A percentile compares a stretch with the other conserved stretches of the same genome.
Evolutionary conservation across 106 monocot genomes (phyloP).

Genomic region (Platanthera zijinensis): DNA sequence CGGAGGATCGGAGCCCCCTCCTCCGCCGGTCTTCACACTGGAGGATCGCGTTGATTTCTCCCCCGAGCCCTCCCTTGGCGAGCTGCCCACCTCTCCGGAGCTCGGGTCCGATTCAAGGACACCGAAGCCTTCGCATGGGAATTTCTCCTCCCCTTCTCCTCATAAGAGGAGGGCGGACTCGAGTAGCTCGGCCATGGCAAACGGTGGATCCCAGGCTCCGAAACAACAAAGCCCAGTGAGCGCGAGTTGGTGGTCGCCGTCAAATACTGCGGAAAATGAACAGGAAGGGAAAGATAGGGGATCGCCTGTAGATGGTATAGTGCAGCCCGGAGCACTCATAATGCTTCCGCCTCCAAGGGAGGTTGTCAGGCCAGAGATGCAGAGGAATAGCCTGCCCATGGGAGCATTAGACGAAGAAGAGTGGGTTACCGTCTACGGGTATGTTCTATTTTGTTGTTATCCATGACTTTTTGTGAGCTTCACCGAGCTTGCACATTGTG

Average conservation of each 20-base stretch:
- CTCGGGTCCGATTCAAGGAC: slow-evolving; percentile 8
- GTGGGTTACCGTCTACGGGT: slow-evolving; percentile 98
- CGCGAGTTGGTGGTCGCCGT: slow-evolving; percentile 46
- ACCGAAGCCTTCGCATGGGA: slow-evolving; percentile 10
- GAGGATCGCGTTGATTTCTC: slow-evolving; percentile 74
- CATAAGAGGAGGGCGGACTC: slow-evolving; percentile 15
- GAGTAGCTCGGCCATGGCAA: not conserved
- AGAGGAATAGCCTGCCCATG: slow-evolving; percentile 19
- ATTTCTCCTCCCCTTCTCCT: slow-evolving; percentile 30
- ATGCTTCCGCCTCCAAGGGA: slow-evolving; percentile 63
- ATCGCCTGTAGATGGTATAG: slow-evolving; percentile 67
- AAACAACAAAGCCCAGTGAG: slow-evolving; percentile 14
- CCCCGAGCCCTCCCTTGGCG: slow-evolving; percentile 36
- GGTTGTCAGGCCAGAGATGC: slow-evolving; percentile 73
- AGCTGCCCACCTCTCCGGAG: slow-evolving; percentile 16
- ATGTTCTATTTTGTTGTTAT: slow-evolving; percentile 1
- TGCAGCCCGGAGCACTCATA: slow-evolving; percentile 38
- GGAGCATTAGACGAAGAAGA: slow-evolving; percentile 70
- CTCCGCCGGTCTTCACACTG: slow-evolving; percentile 79
- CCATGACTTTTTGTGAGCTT: not conserved
- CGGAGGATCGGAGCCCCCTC: slow-evolving; percentile 30
- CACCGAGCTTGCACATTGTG: too few species aligned
- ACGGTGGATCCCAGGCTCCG: slow-evolving; percentile 1
- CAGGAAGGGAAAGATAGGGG: slow-evolving; percentile 34
- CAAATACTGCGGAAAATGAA: slow-evolving; percentile 13